A percentile compares a stretch with the other conserved stretches of the same genome.
These are phyloP conservation scores for Chrysoporthe deuterocubensis DNA, from an alignment of 2,329 filamentous ascomycete genomes.

Conservation along the genomic window DNA sequence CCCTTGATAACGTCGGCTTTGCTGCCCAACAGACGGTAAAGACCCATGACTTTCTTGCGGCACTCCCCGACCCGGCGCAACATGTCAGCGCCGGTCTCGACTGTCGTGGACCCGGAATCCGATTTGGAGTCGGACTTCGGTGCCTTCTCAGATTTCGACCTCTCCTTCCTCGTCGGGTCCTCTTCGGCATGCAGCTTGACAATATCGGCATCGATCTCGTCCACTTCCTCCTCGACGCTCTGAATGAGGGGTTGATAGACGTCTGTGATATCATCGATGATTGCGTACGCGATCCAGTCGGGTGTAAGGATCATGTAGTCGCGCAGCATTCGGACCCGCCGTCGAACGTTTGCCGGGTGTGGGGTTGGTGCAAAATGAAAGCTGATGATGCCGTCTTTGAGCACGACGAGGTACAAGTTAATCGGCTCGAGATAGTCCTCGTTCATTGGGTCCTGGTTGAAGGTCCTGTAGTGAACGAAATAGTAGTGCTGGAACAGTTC, in stretches of 20 bases:
- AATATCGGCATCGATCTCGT: constrained; percentile 94
- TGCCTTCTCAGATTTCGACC: constrained; percentile 39
- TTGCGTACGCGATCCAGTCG: constrained; percentile 98
- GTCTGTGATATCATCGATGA: constrained; percentile 98
- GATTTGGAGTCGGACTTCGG: constrained; percentile 43
- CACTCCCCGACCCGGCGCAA: constrained; percentile 89
- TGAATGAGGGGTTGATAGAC: constrained; percentile 93
- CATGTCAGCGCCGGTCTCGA: constrained; percentile 74
- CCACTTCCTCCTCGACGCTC: constrained; percentile 92
- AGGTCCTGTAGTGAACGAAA: constrained; percentile 97
- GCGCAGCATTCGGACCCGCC: constrained; percentile 88
- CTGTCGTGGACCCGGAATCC: constrained; percentile 43
- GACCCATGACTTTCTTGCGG: constrained; percentile 94
- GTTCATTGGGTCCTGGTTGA: constrained; percentile 90
- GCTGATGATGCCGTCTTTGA: constrained; percentile 90
- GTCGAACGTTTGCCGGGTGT: constrained; percentile 92
- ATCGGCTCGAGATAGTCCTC: constrained; percentile 93
- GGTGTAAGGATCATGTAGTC: constrained; percentile 92
- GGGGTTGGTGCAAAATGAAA: constrained; percentile 98
- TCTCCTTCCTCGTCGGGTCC: constrained; percentile 46
- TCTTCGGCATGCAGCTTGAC: constrained; percentile 73
- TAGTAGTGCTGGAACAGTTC: constrained; percentile 98
- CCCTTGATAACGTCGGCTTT: constrained; percentile 99
- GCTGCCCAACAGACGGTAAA: constrained; percentile 91
- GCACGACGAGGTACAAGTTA: constrained; percentile 97